These are phyloP conservation scores for Heliocybe sulcata DNA, from an alignment of 1,284 basidiomycete species.

Conservation along the genomic window DNA sequence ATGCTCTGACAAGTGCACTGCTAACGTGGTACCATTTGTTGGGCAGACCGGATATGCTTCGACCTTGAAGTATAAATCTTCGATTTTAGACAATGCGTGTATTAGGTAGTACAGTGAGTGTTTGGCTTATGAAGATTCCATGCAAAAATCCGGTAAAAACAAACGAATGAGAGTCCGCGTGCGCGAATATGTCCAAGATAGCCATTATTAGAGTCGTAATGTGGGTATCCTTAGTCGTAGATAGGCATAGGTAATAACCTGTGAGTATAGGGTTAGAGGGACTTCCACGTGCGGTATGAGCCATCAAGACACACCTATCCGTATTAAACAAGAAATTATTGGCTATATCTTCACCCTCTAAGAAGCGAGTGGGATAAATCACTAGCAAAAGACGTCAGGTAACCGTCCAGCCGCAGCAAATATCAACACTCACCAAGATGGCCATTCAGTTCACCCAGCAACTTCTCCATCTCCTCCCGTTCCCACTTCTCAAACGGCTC, in stretches of 20 bases:
- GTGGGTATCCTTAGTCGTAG: conserved; percentile 29
- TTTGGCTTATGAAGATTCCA: neutral
- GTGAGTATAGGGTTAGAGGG: conserved; percentile 5
- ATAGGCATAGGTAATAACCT: conserved; percentile 49
- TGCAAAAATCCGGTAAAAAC: neutral
- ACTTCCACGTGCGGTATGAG: neutral
- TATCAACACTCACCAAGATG: conserved; percentile 61
- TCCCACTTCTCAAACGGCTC: conserved; percentile 81
- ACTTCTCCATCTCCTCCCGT: conserved; percentile 80
- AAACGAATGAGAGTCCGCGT: neutral
- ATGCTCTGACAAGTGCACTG: neutral
- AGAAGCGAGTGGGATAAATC: conserved; percentile 73
- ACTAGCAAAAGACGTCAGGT: conserved; percentile 38
- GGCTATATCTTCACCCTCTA: conserved; percentile 80
- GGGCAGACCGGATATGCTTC: neutral
- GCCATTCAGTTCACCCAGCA: conserved; percentile 71
- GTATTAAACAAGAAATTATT: conserved; percentile 91
- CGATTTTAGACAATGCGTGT: no score
- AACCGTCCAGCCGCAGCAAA: neutral
- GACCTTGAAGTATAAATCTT: neutral
- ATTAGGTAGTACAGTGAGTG: no score
- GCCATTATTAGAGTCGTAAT: neutral
- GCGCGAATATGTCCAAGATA: neutral
- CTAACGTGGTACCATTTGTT: neutral
- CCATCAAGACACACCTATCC: conserved; percentile 48